Conservation (phyloP, 495 filamentous ascomycete species). For the Bathelium albidoporum region DNA sequence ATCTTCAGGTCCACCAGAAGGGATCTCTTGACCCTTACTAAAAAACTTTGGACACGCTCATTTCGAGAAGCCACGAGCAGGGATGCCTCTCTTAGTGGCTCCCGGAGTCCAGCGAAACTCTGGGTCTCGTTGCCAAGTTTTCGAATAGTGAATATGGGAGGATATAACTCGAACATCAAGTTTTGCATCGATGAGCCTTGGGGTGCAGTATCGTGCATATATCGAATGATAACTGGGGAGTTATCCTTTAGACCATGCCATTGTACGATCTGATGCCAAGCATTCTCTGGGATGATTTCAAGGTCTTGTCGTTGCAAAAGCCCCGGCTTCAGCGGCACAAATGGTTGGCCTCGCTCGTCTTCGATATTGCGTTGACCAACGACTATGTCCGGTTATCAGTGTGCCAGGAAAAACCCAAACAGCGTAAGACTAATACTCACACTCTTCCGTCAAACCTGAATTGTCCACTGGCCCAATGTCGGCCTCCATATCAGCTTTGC, state of each 20-base stretch:
- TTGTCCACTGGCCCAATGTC: conserved; percentile 82
- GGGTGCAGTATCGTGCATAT: conserved; percentile 61
- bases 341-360: conserved; percentile 48
- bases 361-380: conserved; percentile 27
- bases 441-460: conserved; percentile 38
- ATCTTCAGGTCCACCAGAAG: conserved; percentile 52
- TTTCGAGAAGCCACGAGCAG: conserved; percentile 59
- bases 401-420: conserved; percentile 22
- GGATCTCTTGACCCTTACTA: conserved; percentile 59
- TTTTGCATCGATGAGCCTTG: conserved; percentile 44
- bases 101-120: conserved; percentile 44
- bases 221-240: conserved; percentile 63
- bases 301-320: conserved; percentile 55
- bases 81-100: conserved; percentile 38
- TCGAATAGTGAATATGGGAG: conserved; percentile 76
- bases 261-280: conserved; percentile 68
- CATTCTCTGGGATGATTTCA: conserved; percentile 62
- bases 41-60: conserved; percentile 56
- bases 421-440: conserved; percentile 6
- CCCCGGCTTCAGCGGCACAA: conserved; percentile 69
- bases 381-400: not conserved
- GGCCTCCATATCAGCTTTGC: conserved; percentile 52
- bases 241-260: conserved; percentile 71
- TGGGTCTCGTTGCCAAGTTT: conserved; percentile 42
- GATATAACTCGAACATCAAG: conserved; percentile 72